phyloP scores from a whole-genome alignment of 139 green algal species.

The Limnomonas spitsbergensis region DNA sequence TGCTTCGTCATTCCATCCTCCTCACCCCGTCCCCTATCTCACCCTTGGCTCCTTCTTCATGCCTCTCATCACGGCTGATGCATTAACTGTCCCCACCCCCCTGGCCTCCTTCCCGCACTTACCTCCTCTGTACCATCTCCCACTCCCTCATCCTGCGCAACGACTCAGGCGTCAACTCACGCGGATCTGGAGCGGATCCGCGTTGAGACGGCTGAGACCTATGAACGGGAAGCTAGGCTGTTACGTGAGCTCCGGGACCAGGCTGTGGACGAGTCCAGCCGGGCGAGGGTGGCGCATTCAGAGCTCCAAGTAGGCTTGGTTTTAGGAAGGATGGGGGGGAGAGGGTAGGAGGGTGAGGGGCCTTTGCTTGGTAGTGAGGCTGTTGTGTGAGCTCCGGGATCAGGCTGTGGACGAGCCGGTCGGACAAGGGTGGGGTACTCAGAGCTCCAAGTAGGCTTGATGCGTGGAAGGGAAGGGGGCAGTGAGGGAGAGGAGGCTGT shows the following conservation, averaged over 20 bases:
- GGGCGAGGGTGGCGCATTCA: neutral
- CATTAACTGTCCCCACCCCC: no score
- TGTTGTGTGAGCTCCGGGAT: slow-evolving; percentile 47
- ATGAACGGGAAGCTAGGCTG: slow-evolving; percentile 48
- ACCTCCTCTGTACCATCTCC: neutral
- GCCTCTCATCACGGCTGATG: no score
- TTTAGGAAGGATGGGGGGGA: neutral
- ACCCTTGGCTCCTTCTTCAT: no score
- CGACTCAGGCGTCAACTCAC: slow-evolving; percentile 27
- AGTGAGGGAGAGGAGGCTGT: slow-evolving; percentile 38
- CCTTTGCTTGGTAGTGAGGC: slow-evolving; percentile 26
- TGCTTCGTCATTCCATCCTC: no score
- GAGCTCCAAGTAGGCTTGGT: slow-evolving; percentile 13
- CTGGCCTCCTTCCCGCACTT: no score
- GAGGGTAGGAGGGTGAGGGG: neutral
- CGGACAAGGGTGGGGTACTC: neutral
- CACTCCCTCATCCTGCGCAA: neutral
- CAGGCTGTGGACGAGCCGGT: slow-evolving; percentile 25
- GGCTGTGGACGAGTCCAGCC: slow-evolving; percentile 27
- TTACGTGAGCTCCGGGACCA: slow-evolving; percentile 45
- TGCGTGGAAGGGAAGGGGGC: no score
- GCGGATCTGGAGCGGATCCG: slow-evolving; percentile 46
- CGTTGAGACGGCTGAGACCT: slow-evolving; percentile 35
- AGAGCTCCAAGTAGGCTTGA: slow-evolving; percentile 6
- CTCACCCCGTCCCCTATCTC: no score